Evolutionary conservation across 75 land plant genomes (phyloP).

Genomic region (Pinus albicaulis): DNA sequence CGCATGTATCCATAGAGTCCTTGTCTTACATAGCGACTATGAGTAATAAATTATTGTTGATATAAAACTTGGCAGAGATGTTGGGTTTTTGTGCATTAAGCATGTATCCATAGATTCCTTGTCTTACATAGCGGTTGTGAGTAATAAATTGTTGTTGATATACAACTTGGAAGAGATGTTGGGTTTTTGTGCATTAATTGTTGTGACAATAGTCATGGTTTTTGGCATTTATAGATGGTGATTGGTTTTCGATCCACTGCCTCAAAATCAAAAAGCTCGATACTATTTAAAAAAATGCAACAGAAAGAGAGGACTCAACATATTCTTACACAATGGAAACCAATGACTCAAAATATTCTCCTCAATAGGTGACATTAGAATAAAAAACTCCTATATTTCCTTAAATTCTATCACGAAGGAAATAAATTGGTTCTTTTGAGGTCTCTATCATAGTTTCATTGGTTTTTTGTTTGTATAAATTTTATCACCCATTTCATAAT

Average conservation of each 20-base stretch:
- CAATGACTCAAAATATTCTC: constrained; percentile 5
- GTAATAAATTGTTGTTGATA: too few species aligned
- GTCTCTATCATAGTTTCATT: not conserved
- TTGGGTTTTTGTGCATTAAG: too few species aligned
- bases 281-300: too few species aligned
- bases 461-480: not conserved
- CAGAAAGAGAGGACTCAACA: not conserved
- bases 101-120: too few species aligned
- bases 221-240: constrained; percentile 54
- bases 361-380: constrained; percentile 10
- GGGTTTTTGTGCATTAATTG: too few species aligned
- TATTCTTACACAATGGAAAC: too few species aligned
- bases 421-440: not conserved
- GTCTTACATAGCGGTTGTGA: too few species aligned
- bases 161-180: too few species aligned
- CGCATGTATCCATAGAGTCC: not conserved
- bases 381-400: not conserved
- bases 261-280: constrained; percentile 40
- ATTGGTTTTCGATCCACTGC: constrained; percentile 94
- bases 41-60: not conserved
- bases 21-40: not conserved
- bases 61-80: constrained; percentile 75
- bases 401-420: not conserved
- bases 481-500: not conserved
- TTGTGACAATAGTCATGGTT: not conserved